Evolutionary conservation across 768 basidiomycete genomes (phyloP).

Genomic region (Suillus paluster): DNA sequence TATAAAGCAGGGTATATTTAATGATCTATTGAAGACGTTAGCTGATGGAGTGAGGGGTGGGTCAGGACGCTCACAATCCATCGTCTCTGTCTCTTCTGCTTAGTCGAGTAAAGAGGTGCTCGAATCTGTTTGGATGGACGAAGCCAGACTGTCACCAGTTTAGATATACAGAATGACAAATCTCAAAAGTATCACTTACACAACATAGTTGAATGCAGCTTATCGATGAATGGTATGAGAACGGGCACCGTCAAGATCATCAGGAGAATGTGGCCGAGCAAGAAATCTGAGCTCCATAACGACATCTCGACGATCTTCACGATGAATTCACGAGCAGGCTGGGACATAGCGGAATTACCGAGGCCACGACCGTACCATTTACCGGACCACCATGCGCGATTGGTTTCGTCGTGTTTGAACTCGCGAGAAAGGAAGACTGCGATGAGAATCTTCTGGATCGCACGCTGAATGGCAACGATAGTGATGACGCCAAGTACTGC

Average conservation of each 20-base stretch:
- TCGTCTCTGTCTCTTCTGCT: slow-evolving; percentile 89
- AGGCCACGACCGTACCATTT: slow-evolving; percentile 96
- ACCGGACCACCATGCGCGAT: slow-evolving; percentile 99
- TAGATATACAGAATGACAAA: slow-evolving; percentile 15
- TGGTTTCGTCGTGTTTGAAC: slow-evolving; percentile 98
- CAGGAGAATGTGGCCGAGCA: slow-evolving; percentile 82
- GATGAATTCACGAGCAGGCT: slow-evolving; percentile 95
- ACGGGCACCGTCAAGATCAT: slow-evolving; percentile 86
- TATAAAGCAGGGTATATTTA: slow-evolving; percentile 86
- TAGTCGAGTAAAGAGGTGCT: slow-evolving; percentile 90
- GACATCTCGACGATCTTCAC: slow-evolving; percentile 99
- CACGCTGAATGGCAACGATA: slow-evolving; percentile 88
- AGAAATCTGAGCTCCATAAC: slow-evolving; percentile 94
- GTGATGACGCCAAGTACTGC: slow-evolving; percentile 92
- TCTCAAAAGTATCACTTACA: slow-evolving; percentile 55
- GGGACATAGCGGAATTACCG: slow-evolving; percentile 89
- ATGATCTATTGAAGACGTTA: slow-evolving; percentile 55
- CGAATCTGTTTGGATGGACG: slow-evolving; percentile 94
- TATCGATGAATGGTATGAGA: slow-evolving; percentile 86
- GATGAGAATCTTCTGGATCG: slow-evolving; percentile 93
- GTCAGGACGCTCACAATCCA: slow-evolving; percentile 69
- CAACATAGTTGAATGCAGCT: slow-evolving; percentile 90
- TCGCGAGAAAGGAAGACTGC: slow-evolving; percentile 94
- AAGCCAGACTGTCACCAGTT: slow-evolving; percentile 75
- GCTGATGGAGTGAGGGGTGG: slow-evolving; percentile 6